Evolutionary conservation across 2,329 filamentous ascomycete genomes (phyloP).

Genomic region (Arachnomyces sp.): DNA sequence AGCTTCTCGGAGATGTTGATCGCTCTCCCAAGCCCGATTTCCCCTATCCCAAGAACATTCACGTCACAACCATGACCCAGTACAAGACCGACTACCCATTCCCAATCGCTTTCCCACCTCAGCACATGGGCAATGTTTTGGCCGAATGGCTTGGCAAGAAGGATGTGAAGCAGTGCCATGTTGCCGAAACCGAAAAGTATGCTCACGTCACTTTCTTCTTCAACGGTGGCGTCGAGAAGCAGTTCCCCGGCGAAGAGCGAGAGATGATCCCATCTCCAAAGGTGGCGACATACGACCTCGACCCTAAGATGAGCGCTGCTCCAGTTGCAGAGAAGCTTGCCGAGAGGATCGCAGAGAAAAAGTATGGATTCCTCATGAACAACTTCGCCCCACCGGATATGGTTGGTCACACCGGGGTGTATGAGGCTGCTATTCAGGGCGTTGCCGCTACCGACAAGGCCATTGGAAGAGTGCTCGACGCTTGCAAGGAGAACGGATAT

Average conservation of each 20-base stretch:
- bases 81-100: constrained; percentile 96
- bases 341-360: constrained; percentile 76
- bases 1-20: constrained; percentile 86
- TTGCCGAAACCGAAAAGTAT: constrained; percentile 99
- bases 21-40: constrained; percentile 86
- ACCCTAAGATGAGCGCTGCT: constrained; percentile 92
- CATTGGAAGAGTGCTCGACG: constrained; percentile 86
- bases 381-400: constrained; percentile 99
- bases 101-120: constrained; percentile 83
- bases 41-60: constrained; percentile 80
- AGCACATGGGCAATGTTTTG: constrained; percentile 96
- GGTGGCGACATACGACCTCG: constrained; percentile 90
- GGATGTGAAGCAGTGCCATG: constrained; percentile 83
- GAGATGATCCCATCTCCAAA: constrained; percentile 93
- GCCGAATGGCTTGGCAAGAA: constrained; percentile 94
- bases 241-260: constrained; percentile 82
- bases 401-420: constrained; percentile 97
- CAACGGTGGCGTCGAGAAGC: constrained; percentile 97
- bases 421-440: constrained; percentile 83
- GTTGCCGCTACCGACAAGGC: constrained; percentile 83
- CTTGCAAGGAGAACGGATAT: constrained; percentile 88
- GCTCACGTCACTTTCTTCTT: constrained; percentile 99
- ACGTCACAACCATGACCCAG: constrained; percentile 92
- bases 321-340: constrained; percentile 81
- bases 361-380: constrained; percentile 98